Percentiles rank a stretch among this genome's conserved stretches.
Conservation (phyloP, 805 yeast species). For the Debaryomyces maramus region DNA sequence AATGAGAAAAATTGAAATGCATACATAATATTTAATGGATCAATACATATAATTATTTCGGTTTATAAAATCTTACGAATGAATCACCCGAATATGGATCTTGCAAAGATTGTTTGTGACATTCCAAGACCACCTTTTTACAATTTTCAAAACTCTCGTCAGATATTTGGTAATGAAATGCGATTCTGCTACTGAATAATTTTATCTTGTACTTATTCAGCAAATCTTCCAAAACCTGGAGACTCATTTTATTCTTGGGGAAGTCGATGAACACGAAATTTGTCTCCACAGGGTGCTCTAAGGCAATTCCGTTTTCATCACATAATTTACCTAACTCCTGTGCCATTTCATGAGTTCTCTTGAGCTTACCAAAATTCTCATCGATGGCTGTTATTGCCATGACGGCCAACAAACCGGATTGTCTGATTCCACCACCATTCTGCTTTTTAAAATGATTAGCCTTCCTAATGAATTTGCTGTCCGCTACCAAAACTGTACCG, state of each 20-base stretch:
- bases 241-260: slow-evolving; percentile 29
- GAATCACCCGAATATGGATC: slow-evolving; percentile 42
- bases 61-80: slow-evolving; percentile 8
- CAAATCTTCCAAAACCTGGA: slow-evolving; percentile 19
- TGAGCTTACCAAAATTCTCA: slow-evolving; percentile 35
- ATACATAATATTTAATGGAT: no score
- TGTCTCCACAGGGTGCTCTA: slow-evolving; percentile 40
- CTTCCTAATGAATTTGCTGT: slow-evolving; percentile 30
- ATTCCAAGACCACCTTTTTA: slow-evolving; percentile 57
- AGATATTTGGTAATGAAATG: slow-evolving; percentile 63
- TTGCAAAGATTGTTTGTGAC: slow-evolving; percentile 51
- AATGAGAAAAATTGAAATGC: background rate
- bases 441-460: slow-evolving; percentile 48
- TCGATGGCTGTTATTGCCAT: slow-evolving; percentile 45
- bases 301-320: slow-evolving; percentile 24
- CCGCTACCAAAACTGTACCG: slow-evolving; percentile 42
- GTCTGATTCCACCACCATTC: slow-evolving; percentile 47
- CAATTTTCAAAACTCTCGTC: slow-evolving; percentile 29
- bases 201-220: slow-evolving; percentile 64
- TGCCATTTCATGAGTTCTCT: slow-evolving; percentile 34
- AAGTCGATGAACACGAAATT: slow-evolving; percentile 43
- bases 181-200: slow-evolving; percentile 71
- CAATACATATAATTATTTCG: slow-evolving; percentile 1
- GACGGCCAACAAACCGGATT: slow-evolving; percentile 38
- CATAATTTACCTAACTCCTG: slow-evolving; percentile 34